Percentiles rank a stretch among this genome's conserved stretches.
These are phyloP conservation scores for Mycena latifolia DNA, from an alignment of 768 basidiomycete species.

Conservation along the genomic window DNA sequence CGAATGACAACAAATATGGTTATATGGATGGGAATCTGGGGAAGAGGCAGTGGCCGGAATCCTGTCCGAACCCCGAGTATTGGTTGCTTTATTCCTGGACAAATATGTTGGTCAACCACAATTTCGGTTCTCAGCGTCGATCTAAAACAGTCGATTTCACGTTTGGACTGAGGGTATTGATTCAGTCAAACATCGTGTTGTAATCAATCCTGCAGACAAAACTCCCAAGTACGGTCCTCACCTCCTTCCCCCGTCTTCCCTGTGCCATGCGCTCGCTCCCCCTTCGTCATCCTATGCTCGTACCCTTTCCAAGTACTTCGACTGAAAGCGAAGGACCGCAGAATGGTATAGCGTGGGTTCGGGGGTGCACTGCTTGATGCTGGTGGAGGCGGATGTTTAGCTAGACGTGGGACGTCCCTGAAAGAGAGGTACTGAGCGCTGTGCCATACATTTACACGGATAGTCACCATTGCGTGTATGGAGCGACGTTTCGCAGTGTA, in stretches of 20 bases:
- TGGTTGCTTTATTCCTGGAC: too few species aligned
- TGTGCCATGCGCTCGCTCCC: slow-evolving; percentile 75
- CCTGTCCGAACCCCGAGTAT: too few species aligned
- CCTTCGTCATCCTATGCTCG: slow-evolving; percentile 95
- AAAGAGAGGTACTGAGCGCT: slow-evolving; percentile 3
- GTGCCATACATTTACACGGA: background rate
- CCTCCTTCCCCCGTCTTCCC: slow-evolving; percentile 79
- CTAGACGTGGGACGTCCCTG: slow-evolving; percentile 83
- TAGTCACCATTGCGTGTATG: slow-evolving; percentile 87
- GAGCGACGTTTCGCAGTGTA: slow-evolving; percentile 87
- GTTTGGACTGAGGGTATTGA: too few species aligned
- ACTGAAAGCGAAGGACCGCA: slow-evolving; percentile 87
- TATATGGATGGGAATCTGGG: too few species aligned
- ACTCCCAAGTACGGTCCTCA: slow-evolving; percentile 92
- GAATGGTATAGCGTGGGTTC: slow-evolving; percentile 77
- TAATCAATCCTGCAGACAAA: slow-evolving; percentile 61
- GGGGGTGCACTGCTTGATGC: slow-evolving; percentile 55
- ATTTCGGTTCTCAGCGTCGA: too few species aligned
- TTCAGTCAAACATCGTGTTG: background rate
- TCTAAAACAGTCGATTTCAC: too few species aligned
- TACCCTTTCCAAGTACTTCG: slow-evolving; percentile 84
- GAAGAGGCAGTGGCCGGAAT: too few species aligned
- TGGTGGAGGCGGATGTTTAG: slow-evolving; percentile 78
- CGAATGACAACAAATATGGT: too few species aligned
- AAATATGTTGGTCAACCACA: too few species aligned